phyloP scores from a whole-genome alignment of 768 basidiomycete species.

The Royoungia palumana region DNA sequence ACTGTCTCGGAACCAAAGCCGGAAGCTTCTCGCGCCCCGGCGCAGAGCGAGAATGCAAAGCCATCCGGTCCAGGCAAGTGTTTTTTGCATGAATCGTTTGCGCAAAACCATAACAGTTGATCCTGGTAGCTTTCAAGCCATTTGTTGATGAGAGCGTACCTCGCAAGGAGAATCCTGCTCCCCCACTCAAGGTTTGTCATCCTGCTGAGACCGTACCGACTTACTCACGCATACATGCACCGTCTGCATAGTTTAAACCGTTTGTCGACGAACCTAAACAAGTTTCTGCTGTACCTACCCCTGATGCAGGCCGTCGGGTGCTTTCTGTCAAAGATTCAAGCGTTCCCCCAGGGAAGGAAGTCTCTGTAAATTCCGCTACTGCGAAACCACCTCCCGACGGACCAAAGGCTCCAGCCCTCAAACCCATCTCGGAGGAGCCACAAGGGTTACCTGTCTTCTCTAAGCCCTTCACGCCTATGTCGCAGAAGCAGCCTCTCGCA shows the following conservation, averaged over 20 bases:
- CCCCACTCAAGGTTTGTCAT: conserved; percentile 18
- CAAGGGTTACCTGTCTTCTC: conserved; percentile 46
- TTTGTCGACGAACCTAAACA: conserved; percentile 56
- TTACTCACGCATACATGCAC: conserved; percentile 10
- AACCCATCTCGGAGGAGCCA: conserved; percentile 36
- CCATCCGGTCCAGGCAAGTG: conserved; percentile 37
- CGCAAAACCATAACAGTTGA: conserved; percentile 12
- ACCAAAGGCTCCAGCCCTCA: conserved; percentile 27
- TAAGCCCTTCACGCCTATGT: conserved; percentile 62
- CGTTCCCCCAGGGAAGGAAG: conserved; percentile 11
- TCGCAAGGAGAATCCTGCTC: conserved; percentile 42
- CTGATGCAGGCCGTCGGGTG: conserved; percentile 36
- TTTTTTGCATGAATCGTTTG: conserved; percentile 10
- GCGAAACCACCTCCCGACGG: conserved; percentile 28
- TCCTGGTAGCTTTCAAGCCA: conserved; percentile 49
- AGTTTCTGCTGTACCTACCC: conserved; percentile 32
- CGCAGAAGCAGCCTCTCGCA: conserved; percentile 35
- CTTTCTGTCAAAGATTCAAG: conserved; percentile 51
- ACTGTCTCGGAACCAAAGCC: conserved; percentile 23
- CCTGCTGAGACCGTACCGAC: not conserved
- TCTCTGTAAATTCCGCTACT: conserved; percentile 13
- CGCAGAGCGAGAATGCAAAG: conserved; percentile 22
- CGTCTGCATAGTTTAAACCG: conserved; percentile 54
- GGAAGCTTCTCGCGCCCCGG: conserved; percentile 35
- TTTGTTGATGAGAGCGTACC: conserved; percentile 61